Conservation (phyloP, 331 rosid genomes). For the Ulmus americana region DNA sequence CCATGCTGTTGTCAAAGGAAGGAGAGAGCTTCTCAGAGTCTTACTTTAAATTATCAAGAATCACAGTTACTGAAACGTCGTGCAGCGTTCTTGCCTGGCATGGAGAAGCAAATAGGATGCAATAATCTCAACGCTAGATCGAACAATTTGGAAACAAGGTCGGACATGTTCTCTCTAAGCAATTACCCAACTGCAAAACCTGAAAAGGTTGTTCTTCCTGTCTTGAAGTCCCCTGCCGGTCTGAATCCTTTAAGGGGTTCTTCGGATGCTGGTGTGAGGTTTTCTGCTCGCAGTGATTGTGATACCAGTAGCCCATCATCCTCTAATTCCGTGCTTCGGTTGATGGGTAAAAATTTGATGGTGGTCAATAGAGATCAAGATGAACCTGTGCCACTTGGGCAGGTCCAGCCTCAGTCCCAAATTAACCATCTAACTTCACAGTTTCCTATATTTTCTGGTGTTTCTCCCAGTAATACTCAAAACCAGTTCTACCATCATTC, state of each 20-base stretch:
- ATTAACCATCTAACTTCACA: slow-evolving; percentile 24
- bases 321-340: slow-evolving; percentile 46
- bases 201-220: slow-evolving; percentile 18
- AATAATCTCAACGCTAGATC: slow-evolving; percentile 21
- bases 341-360: slow-evolving; percentile 68
- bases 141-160: slow-evolving; percentile 23
- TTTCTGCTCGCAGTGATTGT: slow-evolving; percentile 20
- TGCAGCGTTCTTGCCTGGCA: slow-evolving; percentile 22
- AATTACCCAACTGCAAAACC: slow-evolving; percentile 16
- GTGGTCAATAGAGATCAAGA: slow-evolving; percentile 49
- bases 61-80: slow-evolving; percentile 33
- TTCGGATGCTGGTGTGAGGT: slow-evolving; percentile 23
- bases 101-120: slow-evolving; percentile 28
- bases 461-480: slow-evolving; percentile 23
- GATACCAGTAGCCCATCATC: slow-evolving; percentile 48
- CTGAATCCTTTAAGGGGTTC: slow-evolving; percentile 21
- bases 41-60: slow-evolving; percentile 34
- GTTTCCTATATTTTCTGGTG: slow-evolving; percentile 25
- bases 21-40: slow-evolving; percentile 37
- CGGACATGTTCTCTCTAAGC: slow-evolving; percentile 23
- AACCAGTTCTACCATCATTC: slow-evolving; percentile 25
- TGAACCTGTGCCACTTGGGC: slow-evolving; percentile 25
- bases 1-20: slow-evolving; percentile 58
- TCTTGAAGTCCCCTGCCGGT: slow-evolving; percentile 21
- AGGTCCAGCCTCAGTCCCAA: slow-evolving; percentile 28